phyloP scores from a whole-genome alignment of 2,329 filamentous ascomycete genomes.

The Paracorniculantispora psalliotae region DNA sequence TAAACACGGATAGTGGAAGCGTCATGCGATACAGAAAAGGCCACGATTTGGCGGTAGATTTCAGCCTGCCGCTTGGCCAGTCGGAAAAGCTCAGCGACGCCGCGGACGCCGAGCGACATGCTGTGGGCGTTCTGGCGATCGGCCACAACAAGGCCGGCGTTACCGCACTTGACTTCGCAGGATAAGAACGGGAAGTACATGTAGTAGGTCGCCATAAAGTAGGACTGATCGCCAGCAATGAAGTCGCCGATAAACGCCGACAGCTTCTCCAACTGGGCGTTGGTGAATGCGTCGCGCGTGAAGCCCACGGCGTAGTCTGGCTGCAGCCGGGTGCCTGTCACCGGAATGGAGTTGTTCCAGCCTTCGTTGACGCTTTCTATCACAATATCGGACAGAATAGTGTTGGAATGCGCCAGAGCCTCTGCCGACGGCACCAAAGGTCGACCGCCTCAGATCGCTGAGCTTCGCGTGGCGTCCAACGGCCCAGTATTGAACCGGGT shows the following conservation, averaged over 20 bases:
- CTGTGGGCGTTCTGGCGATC: conserved; percentile 29
- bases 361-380: conserved; percentile 35
- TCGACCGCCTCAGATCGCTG: too few species aligned
- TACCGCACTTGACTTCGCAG: conserved; percentile 40
- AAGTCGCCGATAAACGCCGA: conserved; percentile 29
- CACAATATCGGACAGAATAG: background rate
- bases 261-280: conserved; percentile 34
- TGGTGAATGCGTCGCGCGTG: conserved; percentile 33
- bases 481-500: too few species aligned
- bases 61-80: conserved; percentile 22
- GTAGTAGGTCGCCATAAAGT: conserved; percentile 37
- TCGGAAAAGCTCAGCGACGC: conserved; percentile 31
- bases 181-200: conserved; percentile 44
- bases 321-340: conserved; percentile 31
- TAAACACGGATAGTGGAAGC: too few species aligned
- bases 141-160: conserved; percentile 28
- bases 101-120: conserved; percentile 29
- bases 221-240: conserved; percentile 27
- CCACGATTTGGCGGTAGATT: too few species aligned
- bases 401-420: too few species aligned
- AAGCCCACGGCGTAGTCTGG: conserved; percentile 39
- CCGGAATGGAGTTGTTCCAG: conserved; percentile 34
- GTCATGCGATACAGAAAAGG: too few species aligned
- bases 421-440: too few species aligned
- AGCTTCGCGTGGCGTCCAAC: too few species aligned